Conservation (phyloP, 2,329 filamentous ascomycete genomes). For the Aspergillus ochraceus region DNA sequence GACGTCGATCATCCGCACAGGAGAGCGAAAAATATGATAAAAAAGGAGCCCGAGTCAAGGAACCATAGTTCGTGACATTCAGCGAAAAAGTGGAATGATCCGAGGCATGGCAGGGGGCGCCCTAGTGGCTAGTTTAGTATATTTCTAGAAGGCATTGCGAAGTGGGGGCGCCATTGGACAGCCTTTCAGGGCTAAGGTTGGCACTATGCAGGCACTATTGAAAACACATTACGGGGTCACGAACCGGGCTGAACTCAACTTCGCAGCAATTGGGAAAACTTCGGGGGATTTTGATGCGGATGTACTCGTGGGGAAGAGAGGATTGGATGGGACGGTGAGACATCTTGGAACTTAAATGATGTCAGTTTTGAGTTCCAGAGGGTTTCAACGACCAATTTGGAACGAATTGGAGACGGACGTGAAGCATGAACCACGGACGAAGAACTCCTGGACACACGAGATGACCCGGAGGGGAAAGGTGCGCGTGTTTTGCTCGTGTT, state of each 20-base stretch:
- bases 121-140: not conserved
- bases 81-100: not conserved
- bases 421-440: not conserved
- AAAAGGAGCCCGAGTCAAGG: not conserved
- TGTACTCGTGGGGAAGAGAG: conserved; percentile 12
- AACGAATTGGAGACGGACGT: not conserved
- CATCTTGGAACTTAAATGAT: conserved; percentile 18
- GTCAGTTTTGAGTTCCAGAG: conserved; percentile 11
- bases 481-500: not conserved
- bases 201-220: conserved; percentile 19
- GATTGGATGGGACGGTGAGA: conserved; percentile 4
- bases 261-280: conserved; percentile 10
- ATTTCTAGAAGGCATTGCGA: conserved; percentile 12
- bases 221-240: conserved; percentile 1
- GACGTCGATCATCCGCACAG: conserved; percentile 12
- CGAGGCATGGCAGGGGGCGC: not conserved
- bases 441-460: not conserved
- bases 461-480: not conserved
- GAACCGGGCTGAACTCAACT: not conserved
- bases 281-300: conserved; percentile 17
- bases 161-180: not conserved
- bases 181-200: conserved; percentile 1
- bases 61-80: not conserved
- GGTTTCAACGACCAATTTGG: conserved; percentile 1
- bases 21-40: not conserved